phyloP scores from a whole-genome alignment of 2,329 filamentous ascomycete species.

The Amauroascus verrucosus region DNA sequence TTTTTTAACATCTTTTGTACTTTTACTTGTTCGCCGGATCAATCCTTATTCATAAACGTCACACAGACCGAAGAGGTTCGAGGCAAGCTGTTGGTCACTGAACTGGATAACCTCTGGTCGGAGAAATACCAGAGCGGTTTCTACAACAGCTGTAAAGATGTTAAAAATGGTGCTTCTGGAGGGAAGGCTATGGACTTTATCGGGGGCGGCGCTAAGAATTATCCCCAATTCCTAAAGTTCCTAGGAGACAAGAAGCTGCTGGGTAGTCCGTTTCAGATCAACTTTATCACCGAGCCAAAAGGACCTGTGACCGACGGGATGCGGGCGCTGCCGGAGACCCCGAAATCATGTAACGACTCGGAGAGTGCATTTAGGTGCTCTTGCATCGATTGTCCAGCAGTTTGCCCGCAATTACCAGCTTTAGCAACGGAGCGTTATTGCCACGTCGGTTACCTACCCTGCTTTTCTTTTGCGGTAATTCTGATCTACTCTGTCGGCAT shows the following conservation, averaged over 20 bases:
- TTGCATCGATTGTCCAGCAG: conserved; percentile 80
- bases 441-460: conserved; percentile 77
- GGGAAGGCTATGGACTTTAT: conserved; percentile 92
- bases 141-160: conserved; percentile 96
- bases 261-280: conserved; percentile 96
- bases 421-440: conserved; percentile 63
- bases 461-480: conserved; percentile 85
- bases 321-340: conserved; percentile 57
- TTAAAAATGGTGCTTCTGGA: conserved; percentile 94
- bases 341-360: conserved; percentile 82
- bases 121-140: conserved; percentile 76
- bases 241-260: conserved; percentile 80
- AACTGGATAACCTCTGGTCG: conserved; percentile 82
- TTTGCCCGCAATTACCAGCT: conserved; percentile 72
- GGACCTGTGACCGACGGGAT: conserved; percentile 58
- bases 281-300: conserved; percentile 57
- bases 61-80: conserved; percentile 56
- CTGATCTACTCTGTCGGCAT: conserved; percentile 72
- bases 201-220: conserved; percentile 87
- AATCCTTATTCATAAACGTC: conserved; percentile 90
- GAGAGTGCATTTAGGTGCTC: conserved; percentile 80
- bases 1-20: conserved; percentile 98
- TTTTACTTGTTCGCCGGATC: conserved; percentile 94
- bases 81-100: conserved; percentile 60
- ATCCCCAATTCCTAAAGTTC: conserved; percentile 77